Evolutionary conservation across 1,284 basidiomycete genomes (phyloP).

Genomic region (Pyrrhoderma noxium): DNA sequence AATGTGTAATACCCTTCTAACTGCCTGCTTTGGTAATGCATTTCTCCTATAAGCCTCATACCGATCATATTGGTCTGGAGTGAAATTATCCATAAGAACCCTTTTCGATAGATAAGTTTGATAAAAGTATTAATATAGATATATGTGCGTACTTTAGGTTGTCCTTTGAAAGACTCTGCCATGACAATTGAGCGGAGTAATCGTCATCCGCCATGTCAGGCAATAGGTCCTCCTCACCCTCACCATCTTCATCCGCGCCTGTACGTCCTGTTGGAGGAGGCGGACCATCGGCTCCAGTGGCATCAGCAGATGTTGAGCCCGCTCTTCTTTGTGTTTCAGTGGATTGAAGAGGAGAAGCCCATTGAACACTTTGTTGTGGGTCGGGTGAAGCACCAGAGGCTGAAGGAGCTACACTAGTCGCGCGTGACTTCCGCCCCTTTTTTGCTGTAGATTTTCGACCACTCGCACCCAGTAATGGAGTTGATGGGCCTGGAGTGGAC

Average conservation of each 20-base stretch:
- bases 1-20: slow-evolving; percentile 54
- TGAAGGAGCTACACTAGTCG: slow-evolving; percentile 13
- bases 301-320: slow-evolving; percentile 19
- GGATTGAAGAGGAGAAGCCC: slow-evolving; percentile 13
- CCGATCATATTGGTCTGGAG: slow-evolving; percentile 76
- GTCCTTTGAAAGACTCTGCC: slow-evolving; percentile 78
- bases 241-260: slow-evolving; percentile 39
- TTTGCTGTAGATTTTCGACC: slow-evolving; percentile 7
- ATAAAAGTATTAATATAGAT: neutral
- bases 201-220: slow-evolving; percentile 82
- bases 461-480: slow-evolving; percentile 7
- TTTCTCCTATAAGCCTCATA: slow-evolving; percentile 84
- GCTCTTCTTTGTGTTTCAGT: slow-evolving; percentile 12
- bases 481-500: slow-evolving; percentile 9
- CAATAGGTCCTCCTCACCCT: slow-evolving; percentile 66
- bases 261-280: slow-evolving; percentile 19
- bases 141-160: slow-evolving; percentile 57
- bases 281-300: slow-evolving; percentile 6
- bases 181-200: slow-evolving; percentile 70
- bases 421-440: slow-evolving; percentile 15
- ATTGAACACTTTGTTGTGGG: slow-evolving; percentile 6
- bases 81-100: slow-evolving; percentile 83
- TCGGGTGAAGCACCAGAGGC: neutral
- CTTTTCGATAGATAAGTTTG: slow-evolving; percentile 31
- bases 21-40: slow-evolving; percentile 75